Conservation (phyloP, 345 rosid genomes). For the Eucalyptus polybractea region DNA sequence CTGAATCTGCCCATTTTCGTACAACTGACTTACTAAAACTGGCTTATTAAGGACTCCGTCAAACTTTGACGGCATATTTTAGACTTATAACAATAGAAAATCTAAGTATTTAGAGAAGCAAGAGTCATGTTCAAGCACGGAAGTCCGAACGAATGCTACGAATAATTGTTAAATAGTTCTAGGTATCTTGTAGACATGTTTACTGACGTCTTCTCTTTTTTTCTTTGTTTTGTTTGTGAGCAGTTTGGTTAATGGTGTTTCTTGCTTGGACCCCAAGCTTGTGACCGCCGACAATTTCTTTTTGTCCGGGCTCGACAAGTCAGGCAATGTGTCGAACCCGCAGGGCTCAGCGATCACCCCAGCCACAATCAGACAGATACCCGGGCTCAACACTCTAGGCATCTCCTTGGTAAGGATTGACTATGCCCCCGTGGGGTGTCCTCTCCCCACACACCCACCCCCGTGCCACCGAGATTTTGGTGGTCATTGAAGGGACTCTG, state of each 20-base stretch:
- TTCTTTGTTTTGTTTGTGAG: no score
- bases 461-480: no score
- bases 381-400: constrained; percentile 8
- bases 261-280: background rate
- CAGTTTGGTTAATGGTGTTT: constrained; percentile 2
- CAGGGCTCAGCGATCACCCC: background rate
- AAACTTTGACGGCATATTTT: background rate
- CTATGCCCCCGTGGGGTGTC: background rate
- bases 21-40: background rate
- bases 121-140: background rate
- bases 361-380: background rate
- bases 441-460: no score
- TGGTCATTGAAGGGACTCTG: no score
- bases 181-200: background rate
- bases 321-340: background rate
- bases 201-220: background rate
- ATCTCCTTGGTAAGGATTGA: constrained; percentile 3
- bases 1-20: background rate
- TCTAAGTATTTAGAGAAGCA: background rate
- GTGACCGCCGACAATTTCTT: background rate
- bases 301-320: background rate
- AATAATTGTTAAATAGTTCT: background rate
- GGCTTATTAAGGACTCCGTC: background rate
- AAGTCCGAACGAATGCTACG: background rate
- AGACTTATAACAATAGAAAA: background rate